Evolutionary conservation across 345 rosid species (phyloP), one percentile per base, ranked within the genome.

Genomic region (Brassica incana): DNA sequence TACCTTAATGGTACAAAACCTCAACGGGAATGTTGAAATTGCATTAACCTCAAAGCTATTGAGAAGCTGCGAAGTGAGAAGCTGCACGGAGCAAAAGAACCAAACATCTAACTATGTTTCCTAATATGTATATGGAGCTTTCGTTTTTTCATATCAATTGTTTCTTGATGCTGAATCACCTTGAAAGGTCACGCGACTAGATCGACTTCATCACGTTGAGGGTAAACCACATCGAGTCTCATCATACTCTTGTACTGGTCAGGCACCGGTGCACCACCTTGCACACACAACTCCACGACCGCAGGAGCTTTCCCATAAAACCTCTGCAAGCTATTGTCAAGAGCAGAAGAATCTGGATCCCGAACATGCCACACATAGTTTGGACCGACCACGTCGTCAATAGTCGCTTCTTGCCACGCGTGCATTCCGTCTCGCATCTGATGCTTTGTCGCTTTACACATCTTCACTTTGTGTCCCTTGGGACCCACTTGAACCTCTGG

Each of bases 401-500:
- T 67, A 0, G 85, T 90, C 1, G 98, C 97, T 80, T 94, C 97
- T 83, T 92, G 97, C 97, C 97, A 94, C 0, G 94, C 95, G 59
- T 91, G 97, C 85, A 89, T 81, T 72, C 98, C 95, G 27, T 91
- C 83, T 33, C 97, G 88, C 77, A 89, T 77, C 84, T 90, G 94
- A 80, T 92, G 98, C 82, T 89, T 88, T 0, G 91, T 88, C 5
- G 95, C 92, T 87, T 81, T 90, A 86, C 98, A 92, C 87, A 88
- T 86, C 84, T 90, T 88, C 12, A 92, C 94, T 80, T 91, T 94
- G 78, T 90, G 97, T 67, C 97, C 98, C 86, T 86, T 91, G 3
- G 97, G 97, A 69, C 98, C 95, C 7, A 94, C 97, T 83, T 94
- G 97, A 80, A 92, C 89, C 90, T 91, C 91, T 18, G 92, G 88